These are phyloP conservation scores for Venturia asperata DNA, from an alignment of 2,329 filamentous ascomycete species.

Conservation along the genomic window DNA sequence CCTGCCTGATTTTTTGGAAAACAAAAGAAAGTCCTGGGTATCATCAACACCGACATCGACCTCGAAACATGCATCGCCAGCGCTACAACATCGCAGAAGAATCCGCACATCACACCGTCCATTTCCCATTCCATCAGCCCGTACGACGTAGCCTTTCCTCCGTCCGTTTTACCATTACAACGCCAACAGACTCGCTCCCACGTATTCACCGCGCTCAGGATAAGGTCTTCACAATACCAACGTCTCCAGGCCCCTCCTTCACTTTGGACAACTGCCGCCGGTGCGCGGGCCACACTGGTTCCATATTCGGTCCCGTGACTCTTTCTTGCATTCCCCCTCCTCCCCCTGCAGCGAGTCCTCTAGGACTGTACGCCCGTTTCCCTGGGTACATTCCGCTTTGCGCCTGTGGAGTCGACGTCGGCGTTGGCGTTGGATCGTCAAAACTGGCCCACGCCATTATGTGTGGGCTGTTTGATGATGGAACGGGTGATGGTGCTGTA, in stretches of 20 bases:
- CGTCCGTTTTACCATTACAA: too few species aligned
- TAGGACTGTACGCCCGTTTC: background rate
- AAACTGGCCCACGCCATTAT: background rate
- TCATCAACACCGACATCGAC: background rate
- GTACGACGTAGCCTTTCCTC: too few species aligned
- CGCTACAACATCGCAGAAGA: too few species aligned
- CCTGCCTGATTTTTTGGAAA: too few species aligned
- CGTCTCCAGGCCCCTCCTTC: background rate
- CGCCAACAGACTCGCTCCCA: too few species aligned
- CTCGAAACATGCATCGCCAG: too few species aligned
- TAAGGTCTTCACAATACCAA: background rate
- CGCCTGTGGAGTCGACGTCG: background rate
- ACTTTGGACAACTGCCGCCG: background rate
- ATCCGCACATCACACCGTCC: too few species aligned
- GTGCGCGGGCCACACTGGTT: background rate
- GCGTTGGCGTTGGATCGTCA: background rate
- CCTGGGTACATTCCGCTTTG: background rate
- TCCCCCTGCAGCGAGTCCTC: background rate
- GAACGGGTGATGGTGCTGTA: background rate
- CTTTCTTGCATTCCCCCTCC: background rate
- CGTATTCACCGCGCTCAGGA: background rate
- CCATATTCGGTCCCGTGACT: background rate
- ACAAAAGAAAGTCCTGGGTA: background rate
- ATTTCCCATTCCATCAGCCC: too few species aligned
- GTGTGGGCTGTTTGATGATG: background rate